Conservation (phyloP, 805 yeast species). For the Wickerhamomyces strasburgensis region DNA sequence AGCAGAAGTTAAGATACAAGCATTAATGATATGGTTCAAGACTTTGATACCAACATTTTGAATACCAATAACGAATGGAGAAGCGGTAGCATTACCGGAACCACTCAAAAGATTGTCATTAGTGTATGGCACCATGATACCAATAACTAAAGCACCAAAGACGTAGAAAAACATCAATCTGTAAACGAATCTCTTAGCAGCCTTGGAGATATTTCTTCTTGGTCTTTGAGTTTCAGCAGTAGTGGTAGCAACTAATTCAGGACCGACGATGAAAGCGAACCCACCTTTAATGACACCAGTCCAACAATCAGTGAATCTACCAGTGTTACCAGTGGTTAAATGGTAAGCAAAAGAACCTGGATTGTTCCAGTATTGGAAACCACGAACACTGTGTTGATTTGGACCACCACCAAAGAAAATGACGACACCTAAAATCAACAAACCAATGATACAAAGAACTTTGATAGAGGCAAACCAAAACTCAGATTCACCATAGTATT, state of each 20-base stretch:
- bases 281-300: slow-evolving; percentile 60
- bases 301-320: slow-evolving; percentile 61
- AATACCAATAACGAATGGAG: slow-evolving; percentile 84
- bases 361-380: slow-evolving; percentile 62
- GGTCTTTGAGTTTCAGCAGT: slow-evolving; percentile 59
- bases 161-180: slow-evolving; percentile 57
- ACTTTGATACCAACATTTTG: slow-evolving; percentile 59
- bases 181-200: slow-evolving; percentile 48
- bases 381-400: slow-evolving; percentile 43
- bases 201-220: slow-evolving; percentile 56
- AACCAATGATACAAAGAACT: slow-evolving; percentile 58
- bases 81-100: slow-evolving; percentile 58
- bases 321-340: slow-evolving; percentile 50
- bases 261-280: slow-evolving; percentile 58
- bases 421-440: slow-evolving; percentile 50
- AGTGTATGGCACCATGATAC: slow-evolving; percentile 58
- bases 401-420: slow-evolving; percentile 69
- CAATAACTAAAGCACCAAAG: slow-evolving; percentile 63
- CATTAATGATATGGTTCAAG: slow-evolving; percentile 73
- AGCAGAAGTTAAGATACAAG: slow-evolving; percentile 70
- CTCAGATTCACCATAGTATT: slow-evolving; percentile 51
- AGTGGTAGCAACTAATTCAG: slow-evolving; percentile 55
- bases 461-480: slow-evolving; percentile 63
- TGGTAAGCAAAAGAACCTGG: slow-evolving; percentile 52
- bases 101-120: slow-evolving; percentile 47